Evolutionary conservation across 1,139 yeast species (phyloP).

Genomic region (Taphrina flavorubra): DNA sequence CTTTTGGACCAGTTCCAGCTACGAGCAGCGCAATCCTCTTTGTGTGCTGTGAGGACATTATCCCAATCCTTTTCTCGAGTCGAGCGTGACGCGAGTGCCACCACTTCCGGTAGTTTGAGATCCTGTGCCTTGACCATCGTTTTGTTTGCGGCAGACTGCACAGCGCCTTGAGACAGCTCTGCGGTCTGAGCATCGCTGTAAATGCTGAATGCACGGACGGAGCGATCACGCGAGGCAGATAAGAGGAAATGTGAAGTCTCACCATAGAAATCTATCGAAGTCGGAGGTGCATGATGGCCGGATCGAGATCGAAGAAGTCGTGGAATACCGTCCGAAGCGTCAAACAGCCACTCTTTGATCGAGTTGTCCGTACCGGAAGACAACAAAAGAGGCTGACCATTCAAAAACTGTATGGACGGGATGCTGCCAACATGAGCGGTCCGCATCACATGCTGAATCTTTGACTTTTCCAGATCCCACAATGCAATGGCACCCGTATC

Average conservation of each 20-base stretch:
- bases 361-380: constrained; percentile 92
- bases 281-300: constrained; percentile 94
- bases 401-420: constrained; percentile 73
- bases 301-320: constrained; percentile 91
- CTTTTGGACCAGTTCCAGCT: constrained; percentile 89
- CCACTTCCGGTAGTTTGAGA: constrained; percentile 74
- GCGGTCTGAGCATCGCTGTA: constrained; percentile 97
- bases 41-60: constrained; percentile 88
- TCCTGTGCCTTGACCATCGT: constrained; percentile 63
- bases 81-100: constrained; percentile 72
- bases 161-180: constrained; percentile 79
- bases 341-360: constrained; percentile 88
- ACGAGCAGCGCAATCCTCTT: constrained; percentile 80
- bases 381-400: constrained; percentile 91
- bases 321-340: constrained; percentile 82
- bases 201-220: constrained; percentile 89
- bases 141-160: constrained; percentile 57
- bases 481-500: constrained; percentile 82
- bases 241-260: constrained; percentile 80
- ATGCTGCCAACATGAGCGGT: constrained; percentile 66
- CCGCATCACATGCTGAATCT: constrained; percentile 76
- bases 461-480: constrained; percentile 74
- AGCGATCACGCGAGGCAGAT: constrained; percentile 84
- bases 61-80: constrained; percentile 94
- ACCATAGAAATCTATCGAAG: constrained; percentile 76